phyloP scores from a whole-genome alignment of 306 rosid genomes.

The Cicer pinnatifidum region DNA sequence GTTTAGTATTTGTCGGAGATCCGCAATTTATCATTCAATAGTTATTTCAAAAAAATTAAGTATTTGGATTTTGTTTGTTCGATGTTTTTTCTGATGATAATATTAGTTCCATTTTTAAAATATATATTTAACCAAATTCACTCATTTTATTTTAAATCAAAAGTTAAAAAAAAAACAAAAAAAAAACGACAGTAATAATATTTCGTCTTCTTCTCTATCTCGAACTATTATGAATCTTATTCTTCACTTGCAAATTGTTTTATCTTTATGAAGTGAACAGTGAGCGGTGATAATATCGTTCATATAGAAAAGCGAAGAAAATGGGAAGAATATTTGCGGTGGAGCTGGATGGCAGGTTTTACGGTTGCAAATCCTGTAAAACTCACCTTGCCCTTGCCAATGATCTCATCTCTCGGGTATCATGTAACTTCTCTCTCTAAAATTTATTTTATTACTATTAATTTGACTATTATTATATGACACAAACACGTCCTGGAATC shows the following conservation, averaged over 20 bases:
- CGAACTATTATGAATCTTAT: neutral
- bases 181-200: neutral
- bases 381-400: conserved; percentile 73
- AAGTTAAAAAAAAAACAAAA: too few relatives aligned
- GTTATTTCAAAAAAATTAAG: too few relatives aligned
- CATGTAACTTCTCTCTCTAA: neutral
- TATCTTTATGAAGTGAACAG: neutral
- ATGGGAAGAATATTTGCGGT: conserved; percentile 82
- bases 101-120: too few relatives aligned
- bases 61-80: too few relatives aligned
- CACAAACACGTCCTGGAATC: neutral
- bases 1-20: too few relatives aligned
- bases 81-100: too few relatives aligned
- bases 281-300: neutral
- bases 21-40: too few relatives aligned
- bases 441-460: neutral
- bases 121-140: too few relatives aligned
- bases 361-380: conserved; percentile 81
- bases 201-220: neutral
- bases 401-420: conserved; percentile 76
- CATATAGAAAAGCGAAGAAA: conserved; percentile 10
- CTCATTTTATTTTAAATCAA: too few relatives aligned
- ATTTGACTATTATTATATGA: neutral
- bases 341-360: conserved; percentile 77
- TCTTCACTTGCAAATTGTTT: neutral